Conservation (phyloP, 2,329 filamentous ascomycete genomes). For the Claviceps sp. region DNA sequence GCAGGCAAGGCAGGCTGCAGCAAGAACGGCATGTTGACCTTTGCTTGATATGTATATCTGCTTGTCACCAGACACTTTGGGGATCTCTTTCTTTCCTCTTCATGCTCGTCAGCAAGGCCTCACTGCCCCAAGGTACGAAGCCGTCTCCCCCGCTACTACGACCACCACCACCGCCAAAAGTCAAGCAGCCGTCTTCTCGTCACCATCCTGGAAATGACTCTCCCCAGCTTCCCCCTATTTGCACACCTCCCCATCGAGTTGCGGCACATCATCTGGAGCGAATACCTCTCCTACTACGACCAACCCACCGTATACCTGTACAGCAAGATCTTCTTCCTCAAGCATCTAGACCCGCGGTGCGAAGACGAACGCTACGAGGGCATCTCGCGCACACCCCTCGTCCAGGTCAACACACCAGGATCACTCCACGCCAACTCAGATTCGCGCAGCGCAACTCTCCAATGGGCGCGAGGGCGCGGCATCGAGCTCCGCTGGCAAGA, state of each 20-base stretch:
- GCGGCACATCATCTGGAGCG: slow-evolving; percentile 13
- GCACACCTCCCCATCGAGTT: slow-evolving; percentile 13
- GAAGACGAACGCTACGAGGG: slow-evolving; percentile 2
- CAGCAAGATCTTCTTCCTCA: slow-evolving; percentile 8
- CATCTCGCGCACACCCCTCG: slow-evolving; percentile 1
- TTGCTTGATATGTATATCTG: no score
- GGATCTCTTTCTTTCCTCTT: no score
- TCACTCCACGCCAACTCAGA: slow-evolving; percentile 11
- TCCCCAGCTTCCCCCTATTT: slow-evolving; percentile 10
- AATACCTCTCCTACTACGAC: slow-evolving; percentile 6
- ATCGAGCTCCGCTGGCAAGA: slow-evolving; percentile 2
- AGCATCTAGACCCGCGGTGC: slow-evolving; percentile 3
- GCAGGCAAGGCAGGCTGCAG: no score
- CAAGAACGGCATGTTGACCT: no score
- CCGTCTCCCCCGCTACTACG: no score
- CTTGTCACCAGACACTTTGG: no score
- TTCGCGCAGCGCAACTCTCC: slow-evolving; percentile 8
- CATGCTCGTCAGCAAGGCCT: no score
- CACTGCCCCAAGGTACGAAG: no score
- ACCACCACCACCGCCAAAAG: no score
- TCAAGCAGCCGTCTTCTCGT: no score
- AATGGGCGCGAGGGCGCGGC: slow-evolving; percentile 8
- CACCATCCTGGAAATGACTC: background rate
- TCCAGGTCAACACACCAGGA: slow-evolving; percentile 10
- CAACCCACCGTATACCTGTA: slow-evolving; percentile 10